Evolutionary conservation across 2,329 filamentous ascomycete genomes (phyloP).

Genomic region (Zasmidium cellare): DNA sequence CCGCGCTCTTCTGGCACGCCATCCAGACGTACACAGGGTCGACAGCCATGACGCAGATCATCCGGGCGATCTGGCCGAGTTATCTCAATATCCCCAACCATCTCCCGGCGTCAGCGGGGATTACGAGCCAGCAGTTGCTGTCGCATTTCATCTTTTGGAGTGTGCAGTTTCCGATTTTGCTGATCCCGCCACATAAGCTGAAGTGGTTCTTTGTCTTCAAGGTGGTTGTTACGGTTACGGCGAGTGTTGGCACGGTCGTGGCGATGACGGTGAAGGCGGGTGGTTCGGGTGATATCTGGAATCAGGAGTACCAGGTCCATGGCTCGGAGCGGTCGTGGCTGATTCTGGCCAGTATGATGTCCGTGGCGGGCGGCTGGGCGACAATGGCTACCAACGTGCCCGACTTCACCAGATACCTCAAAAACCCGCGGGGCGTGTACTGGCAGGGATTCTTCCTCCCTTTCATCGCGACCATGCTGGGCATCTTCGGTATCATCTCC

Average conservation of each 20-base stretch:
- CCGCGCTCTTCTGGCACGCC: conserved; percentile 64
- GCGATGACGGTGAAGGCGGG: conserved; percentile 31
- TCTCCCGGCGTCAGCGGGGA: conserved; percentile 53
- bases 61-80: conserved; percentile 60
- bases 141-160: conserved; percentile 61
- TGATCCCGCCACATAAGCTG: conserved; percentile 54
- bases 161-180: conserved; percentile 55
- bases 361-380: conserved; percentile 31
- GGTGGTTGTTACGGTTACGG: conserved; percentile 50
- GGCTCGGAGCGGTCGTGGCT: conserved; percentile 29
- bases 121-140: conserved; percentile 58
- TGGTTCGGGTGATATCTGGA: conserved; percentile 32
- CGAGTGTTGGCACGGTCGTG: conserved; percentile 52
- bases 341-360: conserved; percentile 32
- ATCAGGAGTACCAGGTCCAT: conserved; percentile 30
- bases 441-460: conserved; percentile 46
- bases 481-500: conserved; percentile 58
- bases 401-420: conserved; percentile 39
- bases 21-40: conserved; percentile 67
- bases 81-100: conserved; percentile 56
- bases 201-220: conserved; percentile 40
- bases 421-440: conserved; percentile 32
- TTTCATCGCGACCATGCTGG: conserved; percentile 47
- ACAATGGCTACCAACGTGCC: conserved; percentile 38
- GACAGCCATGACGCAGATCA: conserved; percentile 52